These are phyloP conservation scores for Powellomyces hirtus DNA, from an alignment of 192 early-diverging fungal species.

Conservation along the genomic window DNA sequence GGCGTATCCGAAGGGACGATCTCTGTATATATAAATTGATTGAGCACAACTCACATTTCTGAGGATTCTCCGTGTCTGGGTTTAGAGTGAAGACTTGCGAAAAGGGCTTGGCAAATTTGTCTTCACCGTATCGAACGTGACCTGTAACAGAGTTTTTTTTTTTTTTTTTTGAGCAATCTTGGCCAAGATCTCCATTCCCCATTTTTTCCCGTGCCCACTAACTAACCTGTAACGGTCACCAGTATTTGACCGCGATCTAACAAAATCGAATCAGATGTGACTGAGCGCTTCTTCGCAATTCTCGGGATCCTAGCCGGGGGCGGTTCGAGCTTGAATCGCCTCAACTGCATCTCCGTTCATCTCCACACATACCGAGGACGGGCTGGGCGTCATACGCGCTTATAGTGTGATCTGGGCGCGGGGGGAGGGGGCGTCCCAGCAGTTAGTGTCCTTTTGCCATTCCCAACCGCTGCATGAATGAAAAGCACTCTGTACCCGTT, in stretches of 20 bases:
- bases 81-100: constrained; percentile 38
- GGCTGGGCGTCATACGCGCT: constrained; percentile 42
- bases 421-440: background rate
- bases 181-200: too few relatives aligned
- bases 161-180: too few relatives aligned
- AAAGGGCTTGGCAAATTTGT: constrained; percentile 27
- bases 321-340: too few relatives aligned
- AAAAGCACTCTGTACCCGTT: constrained; percentile 20
- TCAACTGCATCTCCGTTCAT: too few relatives aligned
- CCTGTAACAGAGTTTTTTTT: too few relatives aligned
- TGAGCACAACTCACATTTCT: constrained; percentile 22
- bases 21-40: background rate
- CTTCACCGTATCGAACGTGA: constrained; percentile 32
- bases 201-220: too few relatives aligned
- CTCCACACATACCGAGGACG: constrained; percentile 15
- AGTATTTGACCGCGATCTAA: constrained; percentile 26
- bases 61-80: constrained; percentile 18
- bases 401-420: constrained; percentile 27
- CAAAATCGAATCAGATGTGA: too few relatives aligned
- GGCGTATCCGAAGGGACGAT: background rate
- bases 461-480: background rate
- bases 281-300: too few relatives aligned
- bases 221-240: constrained; percentile 26
- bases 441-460: background rate
- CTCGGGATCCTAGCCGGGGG: too few relatives aligned